Base-by-base conservation (phyloP, 495 filamentous ascomycete genomes). In the Neurospora sp. region DNA sequence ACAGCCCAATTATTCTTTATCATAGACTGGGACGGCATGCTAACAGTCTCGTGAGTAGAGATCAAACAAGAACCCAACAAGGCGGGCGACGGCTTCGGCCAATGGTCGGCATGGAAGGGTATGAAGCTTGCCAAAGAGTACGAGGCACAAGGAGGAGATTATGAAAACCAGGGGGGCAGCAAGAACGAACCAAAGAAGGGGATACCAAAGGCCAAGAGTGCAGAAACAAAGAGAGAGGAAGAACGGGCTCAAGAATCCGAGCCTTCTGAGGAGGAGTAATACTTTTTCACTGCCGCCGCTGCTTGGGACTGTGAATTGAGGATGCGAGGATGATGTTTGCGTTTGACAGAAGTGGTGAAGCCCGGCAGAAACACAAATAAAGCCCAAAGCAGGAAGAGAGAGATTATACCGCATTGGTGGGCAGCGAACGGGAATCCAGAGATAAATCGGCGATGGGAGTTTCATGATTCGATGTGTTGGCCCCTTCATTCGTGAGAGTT, bases 91-190 rank as follows among this genome's bases (percentile, higher is more conserved):
- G 87, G 86, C 39, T 82, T 88, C 71, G 86, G 86, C 11, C 84
- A 88, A 71, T 86, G 85, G 87, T 82, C 85, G 21, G 87, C 86
- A 11, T 89, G 87, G 86, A 89, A 89, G 82, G 86, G 86, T 43
- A 74, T 80, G 70, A 89, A 88, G 78, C 79, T 88, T 24, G 82
- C 83, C 19, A 86, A 88, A 76, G 85, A 88, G 75, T 88, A 88
- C 74, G 86, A 89, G 75, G 83, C 83, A 74, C 78, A 81, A 34
- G 86, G 86, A 13, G 86, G 86, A 6, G 81, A 77, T 21, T 89
- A 88, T 75, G 85, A 86, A 71, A 85, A 89, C 71, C 81, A 85
- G 48, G 73, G 84, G 1, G 84, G 84, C 1, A 86, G 84, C 40
- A 87, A 88, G 73, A 86, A 88, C 66, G 81, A 87, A 76, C 86